Conservation (phyloP, 2,329 filamentous ascomycete genomes). For the Exophiala dermatitidis region DNA sequence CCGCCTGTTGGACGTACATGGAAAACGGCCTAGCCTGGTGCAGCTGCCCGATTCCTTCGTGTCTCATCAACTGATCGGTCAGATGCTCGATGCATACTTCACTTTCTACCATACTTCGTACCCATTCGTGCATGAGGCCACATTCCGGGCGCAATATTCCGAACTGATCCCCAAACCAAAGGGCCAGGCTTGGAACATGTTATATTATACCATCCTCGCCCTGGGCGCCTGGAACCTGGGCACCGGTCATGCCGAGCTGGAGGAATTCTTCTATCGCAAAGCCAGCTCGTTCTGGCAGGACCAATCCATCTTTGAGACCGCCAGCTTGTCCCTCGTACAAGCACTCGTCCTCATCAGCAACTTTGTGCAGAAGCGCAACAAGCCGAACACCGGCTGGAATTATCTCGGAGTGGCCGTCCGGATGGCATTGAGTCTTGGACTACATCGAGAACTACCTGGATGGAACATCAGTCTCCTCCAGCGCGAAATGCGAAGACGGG, state of each 20-base stretch:
- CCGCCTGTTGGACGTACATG: not conserved
- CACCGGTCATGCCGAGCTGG: constrained; percentile 13
- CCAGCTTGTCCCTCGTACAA: constrained; percentile 31
- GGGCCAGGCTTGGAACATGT: constrained; percentile 25
- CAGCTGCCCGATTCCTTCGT: not conserved
- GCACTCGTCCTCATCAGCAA: constrained; percentile 36
- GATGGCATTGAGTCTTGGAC: constrained; percentile 45
- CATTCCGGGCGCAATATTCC: constrained; percentile 25
- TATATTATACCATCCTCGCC: constrained; percentile 27
- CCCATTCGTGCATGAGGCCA: constrained; percentile 29
- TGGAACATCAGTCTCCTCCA: constrained; percentile 10
- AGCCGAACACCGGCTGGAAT: constrained; percentile 47
- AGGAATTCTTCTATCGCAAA: constrained; percentile 22
- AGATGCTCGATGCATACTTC: constrained; percentile 29
- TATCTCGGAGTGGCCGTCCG: constrained; percentile 45
- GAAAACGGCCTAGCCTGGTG: not conserved
- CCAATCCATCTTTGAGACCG: constrained; percentile 29
- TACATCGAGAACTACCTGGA: constrained; percentile 38
- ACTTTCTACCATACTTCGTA: constrained; percentile 27
- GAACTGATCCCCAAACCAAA: constrained; percentile 17
- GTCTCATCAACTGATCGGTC: not conserved
- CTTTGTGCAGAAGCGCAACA: constrained; percentile 46
- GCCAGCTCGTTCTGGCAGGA: constrained; percentile 8
- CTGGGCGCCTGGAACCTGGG: constrained; percentile 25
- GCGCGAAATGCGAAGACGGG: constrained; percentile 11